Evolutionary conservation across 108 stramenopile species (phyloP), one percentile per base, ranked within the genome.

Genomic region (Cylindrotheca fusiformis): DNA sequence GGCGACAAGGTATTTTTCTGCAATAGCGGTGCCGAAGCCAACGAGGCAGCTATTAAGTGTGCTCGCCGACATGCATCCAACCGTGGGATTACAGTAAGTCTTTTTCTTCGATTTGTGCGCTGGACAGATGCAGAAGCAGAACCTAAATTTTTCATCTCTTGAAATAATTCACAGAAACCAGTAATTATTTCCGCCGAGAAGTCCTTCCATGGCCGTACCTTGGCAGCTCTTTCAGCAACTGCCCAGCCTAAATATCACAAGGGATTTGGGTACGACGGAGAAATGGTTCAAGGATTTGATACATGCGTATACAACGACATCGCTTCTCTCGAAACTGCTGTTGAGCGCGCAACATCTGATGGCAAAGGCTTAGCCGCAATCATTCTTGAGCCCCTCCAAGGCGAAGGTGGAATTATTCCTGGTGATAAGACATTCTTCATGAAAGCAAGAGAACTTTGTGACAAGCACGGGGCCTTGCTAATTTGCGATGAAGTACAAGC

Each of bases 1-100:
- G 89, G 88, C 25, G 94, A 96, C 63, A 96, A 95, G 82, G 98
- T 79, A 29, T 99, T 99, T 79, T 99, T 99, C 75, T 99, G 97
- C 78, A 99, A 99, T 72, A 86, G 83, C 1, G 98, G 98, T 4
- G 97, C 95, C 5, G 98, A 99, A 72, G 93, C 95, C 56, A 97
- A 97, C 65, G 98, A 99, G 78, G 98, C 89, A 0, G 96, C 96
- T 24, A 94, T 99, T 60, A 99, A 99, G 75, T 71, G 93, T 31
- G 90, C 96, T 25, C 90, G 96, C 56, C 85, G 90, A 66, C 85
- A 95, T 68, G 95, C 93, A 5, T 58, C 45, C 57, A 78, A 87
- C 55, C 65, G 85, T 25, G 92, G 89, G 6, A 88, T 94, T 53
- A 80, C 78, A 19, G 84, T 79, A 68, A 69, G 84, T 67, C n/a